Percentiles rank a stretch among this genome's conserved stretches.
Conservation (phyloP, 352 stramenopile species). For the Albugo laibachii region DNA sequence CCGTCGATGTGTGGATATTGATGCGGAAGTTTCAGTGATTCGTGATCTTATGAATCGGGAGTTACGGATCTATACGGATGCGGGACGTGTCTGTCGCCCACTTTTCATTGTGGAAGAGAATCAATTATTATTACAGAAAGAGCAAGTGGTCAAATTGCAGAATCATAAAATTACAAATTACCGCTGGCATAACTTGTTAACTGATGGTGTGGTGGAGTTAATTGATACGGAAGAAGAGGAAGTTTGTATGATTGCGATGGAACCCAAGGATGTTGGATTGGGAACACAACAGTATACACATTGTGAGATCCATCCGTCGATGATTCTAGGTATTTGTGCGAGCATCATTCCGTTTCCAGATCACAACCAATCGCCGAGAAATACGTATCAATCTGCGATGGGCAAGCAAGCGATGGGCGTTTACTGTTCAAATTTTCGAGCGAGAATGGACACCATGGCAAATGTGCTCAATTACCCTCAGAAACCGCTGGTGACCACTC, state of each 20-base stretch:
- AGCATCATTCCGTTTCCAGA: conserved; percentile 99
- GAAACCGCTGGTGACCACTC: conserved; percentile 97
- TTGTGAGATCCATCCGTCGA: conserved; percentile 99
- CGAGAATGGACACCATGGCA: conserved; percentile 99
- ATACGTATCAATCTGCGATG: conserved; percentile 99
- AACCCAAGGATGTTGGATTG: conserved; percentile 84
- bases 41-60: conserved; percentile 96
- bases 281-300: conserved; percentile 95
- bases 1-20: conserved; percentile 93
- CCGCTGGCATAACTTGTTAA: conserved; percentile 73
- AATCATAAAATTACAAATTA: conserved; percentile 82
- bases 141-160: conserved; percentile 92
- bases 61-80: conserved; percentile 98
- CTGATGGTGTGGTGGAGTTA: conserved; percentile 93
- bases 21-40: conserved; percentile 97
- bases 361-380: conserved; percentile 99
- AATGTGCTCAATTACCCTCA: conserved; percentile 99
- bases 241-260: conserved; percentile 99
- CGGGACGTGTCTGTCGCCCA: conserved; percentile 95
- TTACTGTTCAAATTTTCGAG: conserved; percentile 97
- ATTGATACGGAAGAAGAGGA: conserved; percentile 99
- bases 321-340: conserved; percentile 99
- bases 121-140: conserved; percentile 90
- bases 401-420: conserved; percentile 99
- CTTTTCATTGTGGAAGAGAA: conserved; percentile 98